These are phyloP conservation scores for Metschnikowia hibisci DNA, from an alignment of 805 yeast genomes.

Conservation along the genomic window DNA sequence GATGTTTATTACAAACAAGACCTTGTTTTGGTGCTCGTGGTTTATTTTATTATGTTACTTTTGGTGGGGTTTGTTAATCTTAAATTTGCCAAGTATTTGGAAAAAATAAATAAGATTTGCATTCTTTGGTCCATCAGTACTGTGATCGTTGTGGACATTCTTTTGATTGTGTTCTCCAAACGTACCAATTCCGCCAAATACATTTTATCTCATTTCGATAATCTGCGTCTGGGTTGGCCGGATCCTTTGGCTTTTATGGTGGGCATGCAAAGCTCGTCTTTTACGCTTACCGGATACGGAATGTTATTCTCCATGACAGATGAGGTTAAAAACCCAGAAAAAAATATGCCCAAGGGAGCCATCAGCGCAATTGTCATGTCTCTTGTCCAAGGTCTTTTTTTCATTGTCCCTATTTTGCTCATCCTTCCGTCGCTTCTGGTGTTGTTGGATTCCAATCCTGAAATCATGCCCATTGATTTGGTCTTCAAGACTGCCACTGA, in stretches of 20 bases:
- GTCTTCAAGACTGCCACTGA: conserved; percentile 69
- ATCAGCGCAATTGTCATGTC: conserved; percentile 61
- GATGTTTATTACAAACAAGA: conserved; percentile 57
- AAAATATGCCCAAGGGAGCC: conserved; percentile 70
- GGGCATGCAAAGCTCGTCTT: conserved; percentile 74
- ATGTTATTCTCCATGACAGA: conserved; percentile 79
- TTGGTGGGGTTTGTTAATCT: conserved; percentile 62
- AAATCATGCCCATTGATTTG: conserved; percentile 73
- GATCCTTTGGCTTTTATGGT: conserved; percentile 65
- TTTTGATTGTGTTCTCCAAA: conserved; percentile 55
- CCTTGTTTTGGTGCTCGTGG: conserved; percentile 49
- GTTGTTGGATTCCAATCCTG: conserved; percentile 55
- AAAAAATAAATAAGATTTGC: conserved; percentile 60
- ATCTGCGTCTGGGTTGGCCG: conserved; percentile 74
- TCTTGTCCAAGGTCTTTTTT: conserved; percentile 64
- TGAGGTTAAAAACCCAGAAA: conserved; percentile 74
- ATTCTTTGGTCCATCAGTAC: conserved; percentile 76
- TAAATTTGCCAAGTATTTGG: conserved; percentile 56
- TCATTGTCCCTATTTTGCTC: conserved; percentile 65
- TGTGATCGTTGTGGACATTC: conserved; percentile 60
- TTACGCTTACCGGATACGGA: conserved; percentile 80
- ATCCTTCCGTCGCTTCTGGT: conserved; percentile 64
- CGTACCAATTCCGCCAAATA: conserved; percentile 56
- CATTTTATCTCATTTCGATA: conserved; percentile 65
- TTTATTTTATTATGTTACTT: conserved; percentile 53